Base-by-base conservation (phyloP, 1,139 yeast species). In the Wickerhamomyces sp. region DNA sequence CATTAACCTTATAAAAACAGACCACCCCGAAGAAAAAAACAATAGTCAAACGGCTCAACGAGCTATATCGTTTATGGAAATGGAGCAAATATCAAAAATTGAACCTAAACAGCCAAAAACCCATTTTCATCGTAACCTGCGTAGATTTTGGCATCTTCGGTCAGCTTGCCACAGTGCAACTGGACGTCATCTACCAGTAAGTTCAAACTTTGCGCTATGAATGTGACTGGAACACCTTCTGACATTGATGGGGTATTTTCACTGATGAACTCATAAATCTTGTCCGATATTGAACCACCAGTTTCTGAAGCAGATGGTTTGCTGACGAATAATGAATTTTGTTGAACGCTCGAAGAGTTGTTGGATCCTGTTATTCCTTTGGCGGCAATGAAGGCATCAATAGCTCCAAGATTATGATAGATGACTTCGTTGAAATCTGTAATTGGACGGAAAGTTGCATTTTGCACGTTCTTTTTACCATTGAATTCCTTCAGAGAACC, bases 351-450 rank as follows among this genome's bases (percentile, higher is more conserved):
- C n/a, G 38, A 39, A 6, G 33, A 26, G 26, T 30, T 33, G 17
- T 23, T 38, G 16, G 37, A 23, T 10, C 35, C 41, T 15, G 38
- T 32, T 32, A 40, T 31, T 7, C 50, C 50, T 18, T 45, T 44
- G 7, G 45, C 43, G 23, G 21, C 30, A 40, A 73, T 57, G 38
- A 81, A 89, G 37, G 72, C 68, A 40, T 74, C 68, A 33, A 85
- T 75, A 6, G 91, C 91, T 44, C 78, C 76, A 38, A 89, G 63
- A 48, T 78, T 76, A 57, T 89, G 96, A 50, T 85, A 81, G 23
- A 83, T 55, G 16, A 88, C 77, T 52, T 83, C 84, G 55, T 87
- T 86, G 55, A 74, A 81, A 52, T 85, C 89, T 8, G 66, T 68
- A 12, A 88, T 64, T 34, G 70, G 72, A 23, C 70, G 70, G 35